A percentile compares a stretch with the other conserved stretches of the same genome.
phyloP scores from a whole-genome alignment of 2,329 filamentous ascomycete genomes.

The Davidsoniella virescens region DNA sequence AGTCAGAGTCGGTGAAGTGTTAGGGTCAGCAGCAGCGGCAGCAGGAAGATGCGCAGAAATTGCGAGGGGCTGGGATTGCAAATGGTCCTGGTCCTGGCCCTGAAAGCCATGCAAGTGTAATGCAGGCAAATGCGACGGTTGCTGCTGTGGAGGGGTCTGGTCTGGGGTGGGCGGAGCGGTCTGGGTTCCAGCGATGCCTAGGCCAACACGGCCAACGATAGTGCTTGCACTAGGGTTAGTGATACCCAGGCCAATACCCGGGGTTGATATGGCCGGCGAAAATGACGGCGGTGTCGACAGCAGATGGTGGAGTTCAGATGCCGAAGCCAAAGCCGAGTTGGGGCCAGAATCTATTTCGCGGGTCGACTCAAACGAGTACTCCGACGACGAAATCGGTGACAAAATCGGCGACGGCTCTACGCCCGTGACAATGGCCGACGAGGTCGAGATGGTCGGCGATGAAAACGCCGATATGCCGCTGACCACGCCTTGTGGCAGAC shows the following conservation, averaged over 20 bases:
- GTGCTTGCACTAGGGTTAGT: neutral
- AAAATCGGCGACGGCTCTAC: neutral
- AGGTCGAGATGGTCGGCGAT: neutral
- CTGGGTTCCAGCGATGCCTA: conserved; percentile 6
- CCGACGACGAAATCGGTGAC: neutral
- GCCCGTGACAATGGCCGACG: neutral
- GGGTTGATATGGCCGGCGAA: neutral
- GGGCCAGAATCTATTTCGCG: neutral
- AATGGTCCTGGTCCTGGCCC: neutral
- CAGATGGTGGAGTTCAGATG: neutral
- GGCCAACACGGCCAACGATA: neutral
- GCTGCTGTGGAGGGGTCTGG: conserved; percentile 6
- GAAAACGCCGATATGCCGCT: neutral
- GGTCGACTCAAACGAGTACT: neutral
- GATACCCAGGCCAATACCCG: neutral
- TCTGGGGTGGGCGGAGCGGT: conserved; percentile 6
- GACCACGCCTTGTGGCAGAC: no score
- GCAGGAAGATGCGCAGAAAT: neutral
- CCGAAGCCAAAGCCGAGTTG: neutral
- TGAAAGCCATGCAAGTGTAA: neutral
- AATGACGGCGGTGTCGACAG: neutral
- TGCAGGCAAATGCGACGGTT: neutral
- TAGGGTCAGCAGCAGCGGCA: neutral
- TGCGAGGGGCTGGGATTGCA: neutral
- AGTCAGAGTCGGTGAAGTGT: conserved; percentile 1